A percentile compares a stretch with the other conserved stretches of the same genome.
Evolutionary conservation across 208 protist genomes (phyloP).

Genomic region (Wallacemonas collosoma): DNA sequence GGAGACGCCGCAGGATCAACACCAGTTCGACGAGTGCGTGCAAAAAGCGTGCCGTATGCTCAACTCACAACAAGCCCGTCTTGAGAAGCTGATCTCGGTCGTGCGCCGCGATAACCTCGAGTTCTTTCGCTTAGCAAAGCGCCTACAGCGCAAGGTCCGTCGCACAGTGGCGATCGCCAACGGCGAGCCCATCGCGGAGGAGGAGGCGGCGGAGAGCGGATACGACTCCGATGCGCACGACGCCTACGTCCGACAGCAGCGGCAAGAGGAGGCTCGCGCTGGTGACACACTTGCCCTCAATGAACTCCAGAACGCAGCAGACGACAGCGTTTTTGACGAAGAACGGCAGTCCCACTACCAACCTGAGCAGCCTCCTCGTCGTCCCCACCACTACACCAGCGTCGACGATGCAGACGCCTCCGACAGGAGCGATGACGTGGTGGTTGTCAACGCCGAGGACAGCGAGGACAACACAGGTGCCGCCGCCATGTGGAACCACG

Average conservation of each 20-base stretch:
- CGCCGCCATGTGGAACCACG: too few species aligned
- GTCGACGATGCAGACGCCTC: conserved; percentile 4
- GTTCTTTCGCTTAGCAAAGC: conserved; percentile 73
- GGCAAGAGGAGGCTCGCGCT: background rate
- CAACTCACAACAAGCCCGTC: conserved; percentile 53
- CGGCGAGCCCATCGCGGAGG: conserved; percentile 46
- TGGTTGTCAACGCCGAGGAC: background rate
- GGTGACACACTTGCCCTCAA: conserved; percentile 37
- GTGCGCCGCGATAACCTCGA: conserved; percentile 61
- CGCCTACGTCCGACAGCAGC: conserved; percentile 17
- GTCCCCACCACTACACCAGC: background rate
- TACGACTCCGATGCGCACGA: conserved; percentile 23
- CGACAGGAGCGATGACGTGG: too few species aligned
- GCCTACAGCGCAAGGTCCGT: conserved; percentile 57
- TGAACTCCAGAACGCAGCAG: conserved; percentile 62
- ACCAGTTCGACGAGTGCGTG: conserved; percentile 70
- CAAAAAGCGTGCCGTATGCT: conserved; percentile 64
- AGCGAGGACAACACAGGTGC: background rate
- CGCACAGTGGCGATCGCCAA: conserved; percentile 45
- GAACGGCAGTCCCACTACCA: background rate
- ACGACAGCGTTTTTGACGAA: conserved; percentile 78
- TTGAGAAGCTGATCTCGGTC: conserved; percentile 51
- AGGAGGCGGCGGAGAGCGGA: conserved; percentile 10
- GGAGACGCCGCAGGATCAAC: conserved; percentile 70
- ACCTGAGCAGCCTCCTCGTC: background rate